Evolutionary conservation across 768 basidiomycete genomes (phyloP).

Genomic region (Rhodotorula graminis): DNA sequence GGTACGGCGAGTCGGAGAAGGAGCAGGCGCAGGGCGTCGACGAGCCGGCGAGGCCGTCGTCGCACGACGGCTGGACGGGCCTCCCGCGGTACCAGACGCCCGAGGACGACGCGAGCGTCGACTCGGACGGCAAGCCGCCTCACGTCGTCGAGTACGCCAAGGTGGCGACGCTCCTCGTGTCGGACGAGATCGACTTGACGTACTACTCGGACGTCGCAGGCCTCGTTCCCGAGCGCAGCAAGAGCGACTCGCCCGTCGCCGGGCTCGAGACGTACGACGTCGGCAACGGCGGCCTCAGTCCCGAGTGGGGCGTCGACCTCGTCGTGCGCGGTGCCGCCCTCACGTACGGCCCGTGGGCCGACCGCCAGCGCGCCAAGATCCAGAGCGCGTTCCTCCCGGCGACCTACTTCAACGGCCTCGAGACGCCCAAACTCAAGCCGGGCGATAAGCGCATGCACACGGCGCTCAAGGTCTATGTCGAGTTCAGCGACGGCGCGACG

Average conservation of each 20-base stretch:
- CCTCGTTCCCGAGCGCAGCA: constrained; percentile 55
- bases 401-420: constrained; percentile 61
- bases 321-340: constrained; percentile 68
- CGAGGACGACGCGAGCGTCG: constrained; percentile 14
- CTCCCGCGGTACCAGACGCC: constrained; percentile 47
- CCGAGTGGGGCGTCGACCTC: constrained; percentile 90
- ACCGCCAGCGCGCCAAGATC: constrained; percentile 75
- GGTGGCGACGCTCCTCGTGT: constrained; percentile 73
- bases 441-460: constrained; percentile 83
- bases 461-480: constrained; percentile 70
- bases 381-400: constrained; percentile 80
- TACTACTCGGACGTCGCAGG: constrained; percentile 86
- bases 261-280: constrained; percentile 54
- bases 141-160: constrained; percentile 70
- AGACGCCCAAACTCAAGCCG: constrained; percentile 56
- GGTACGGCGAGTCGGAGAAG: constrained; percentile 26
- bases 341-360: constrained; percentile 93
- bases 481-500: constrained; percentile 69
- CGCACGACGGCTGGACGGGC: constrained; percentile 47
- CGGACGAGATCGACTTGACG: constrained; percentile 67
- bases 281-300: constrained; percentile 79
- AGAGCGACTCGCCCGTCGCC: background rate
- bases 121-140: background rate
- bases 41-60: background rate
- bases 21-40: constrained; percentile 3